Evolutionary conservation across 2,329 filamentous ascomycete genomes (phyloP).

Genomic region (Penicillium sp.): DNA sequence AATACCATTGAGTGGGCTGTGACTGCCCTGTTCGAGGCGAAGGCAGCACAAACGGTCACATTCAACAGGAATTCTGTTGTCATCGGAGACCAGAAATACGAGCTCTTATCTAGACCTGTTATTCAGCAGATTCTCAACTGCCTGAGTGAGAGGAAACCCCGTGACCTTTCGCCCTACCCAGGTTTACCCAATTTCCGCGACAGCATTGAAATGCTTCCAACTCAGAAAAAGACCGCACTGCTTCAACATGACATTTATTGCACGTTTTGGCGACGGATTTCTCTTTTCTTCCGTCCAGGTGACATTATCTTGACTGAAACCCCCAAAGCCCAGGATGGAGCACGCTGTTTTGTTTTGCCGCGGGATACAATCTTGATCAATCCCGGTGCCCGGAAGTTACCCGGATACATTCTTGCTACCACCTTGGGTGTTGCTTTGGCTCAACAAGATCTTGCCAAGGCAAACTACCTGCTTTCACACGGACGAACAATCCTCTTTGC

Average conservation of each 20-base stretch:
- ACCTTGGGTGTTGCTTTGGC: neutral
- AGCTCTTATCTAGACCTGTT: neutral
- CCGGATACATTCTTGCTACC: neutral
- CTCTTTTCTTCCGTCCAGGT: neutral
- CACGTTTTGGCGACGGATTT: neutral
- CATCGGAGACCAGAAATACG: neutral
- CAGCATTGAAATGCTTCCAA: neutral
- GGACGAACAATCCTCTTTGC: neutral
- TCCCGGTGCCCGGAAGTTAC: neutral
- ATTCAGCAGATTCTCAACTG: neutral
- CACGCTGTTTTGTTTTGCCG: neutral
- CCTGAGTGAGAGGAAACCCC: neutral
- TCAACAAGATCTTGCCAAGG: neutral
- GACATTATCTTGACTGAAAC: neutral
- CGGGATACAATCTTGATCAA: neutral
- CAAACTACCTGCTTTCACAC: neutral
- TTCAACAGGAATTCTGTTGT: neutral
- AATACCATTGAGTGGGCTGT: neutral
- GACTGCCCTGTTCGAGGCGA: neutral
- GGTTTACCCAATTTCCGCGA: neutral
- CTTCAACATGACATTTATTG: neutral
- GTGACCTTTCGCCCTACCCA: neutral
- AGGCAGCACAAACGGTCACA: neutral
- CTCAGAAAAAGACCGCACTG: neutral
- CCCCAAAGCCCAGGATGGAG: neutral